Evolutionary conservation across 2,329 filamentous ascomycete genomes (phyloP).

Genomic region (Botryotinia narcissicola): DNA sequence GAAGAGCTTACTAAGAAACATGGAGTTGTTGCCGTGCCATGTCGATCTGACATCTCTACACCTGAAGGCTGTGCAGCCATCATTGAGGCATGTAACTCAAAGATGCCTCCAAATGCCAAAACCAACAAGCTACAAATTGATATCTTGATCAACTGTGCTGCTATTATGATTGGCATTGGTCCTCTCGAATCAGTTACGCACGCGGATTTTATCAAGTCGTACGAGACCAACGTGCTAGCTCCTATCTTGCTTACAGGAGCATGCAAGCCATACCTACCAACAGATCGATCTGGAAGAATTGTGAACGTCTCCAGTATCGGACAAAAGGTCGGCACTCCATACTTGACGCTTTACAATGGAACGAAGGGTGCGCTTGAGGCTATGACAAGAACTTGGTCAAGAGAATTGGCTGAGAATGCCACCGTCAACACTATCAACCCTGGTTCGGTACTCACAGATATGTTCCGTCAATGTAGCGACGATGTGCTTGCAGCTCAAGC

Average conservation of each 20-base stretch:
- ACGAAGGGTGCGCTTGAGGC: conserved; percentile 64
- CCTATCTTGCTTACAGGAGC: conserved; percentile 75
- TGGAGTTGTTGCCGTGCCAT: conserved; percentile 56
- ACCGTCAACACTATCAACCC: conserved; percentile 19
- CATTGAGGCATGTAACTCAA: conserved; percentile 50
- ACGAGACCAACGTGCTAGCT: conserved; percentile 75
- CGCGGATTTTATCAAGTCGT: conserved; percentile 66
- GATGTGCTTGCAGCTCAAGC: conserved; percentile 24
- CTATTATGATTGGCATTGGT: conserved; percentile 60
- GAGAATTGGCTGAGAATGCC: conserved; percentile 18
- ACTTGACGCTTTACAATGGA: conserved; percentile 58
- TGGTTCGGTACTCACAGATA: conserved; percentile 18
- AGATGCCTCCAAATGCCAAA: conserved; percentile 11
- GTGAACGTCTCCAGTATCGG: conserved; percentile 59
- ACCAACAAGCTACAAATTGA: conserved; percentile 65
- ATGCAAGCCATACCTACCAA: conserved; percentile 63
- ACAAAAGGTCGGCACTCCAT: conserved; percentile 53
- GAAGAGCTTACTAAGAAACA: conserved; percentile 52
- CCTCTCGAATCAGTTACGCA: conserved; percentile 57
- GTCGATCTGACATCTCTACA: conserved; percentile 68
- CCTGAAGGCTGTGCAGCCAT: conserved; percentile 57
- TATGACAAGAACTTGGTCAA: conserved; percentile 49
- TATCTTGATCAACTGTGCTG: conserved; percentile 83
- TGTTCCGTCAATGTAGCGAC: conserved; percentile 23
- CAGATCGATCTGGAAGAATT: conserved; percentile 62